Evolutionary conservation across 441 rosid genomes (phyloP), one percentile per base, ranked within the genome.

Genomic region (Aleurites moluccanus): DNA sequence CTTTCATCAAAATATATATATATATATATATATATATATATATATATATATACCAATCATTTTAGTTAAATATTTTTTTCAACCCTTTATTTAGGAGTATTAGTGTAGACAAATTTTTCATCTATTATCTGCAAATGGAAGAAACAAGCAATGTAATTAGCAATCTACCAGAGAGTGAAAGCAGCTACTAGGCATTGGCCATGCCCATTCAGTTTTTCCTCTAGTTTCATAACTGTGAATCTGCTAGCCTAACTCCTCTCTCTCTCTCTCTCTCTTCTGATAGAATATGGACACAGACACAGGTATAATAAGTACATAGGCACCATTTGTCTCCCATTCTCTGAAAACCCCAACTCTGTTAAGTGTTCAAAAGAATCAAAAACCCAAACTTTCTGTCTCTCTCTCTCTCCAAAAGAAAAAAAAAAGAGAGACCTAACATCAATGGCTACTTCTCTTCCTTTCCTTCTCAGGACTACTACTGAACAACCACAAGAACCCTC

Each of bases 401-500:
- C 63, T 80, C 77, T 77, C 25, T 69, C 63, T 33, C 30, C 27
- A 33, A 8, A 38, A 38, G n/a, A n/a, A 47, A 47, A 16, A 16
- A 10, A 33, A n/a, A n/a, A n/a, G 10, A 35, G 45, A 20, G 15
- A 1, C 73, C 30, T 21, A n/a, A 15, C 13, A 2, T 42, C 69
- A 79, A 91, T 90, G 94, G 83, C 83, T 42, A 60, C 86, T 73
- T 78, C 90, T 40, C 78, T 84, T 75, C 80, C 89, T 42, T 79
- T 83, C 44, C 79, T 77, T 53, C 74, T 81, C 78, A 79, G 74
- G 75, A 33, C 79, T 40, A 67, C 80, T 64, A 66, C 64, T 11
- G 66, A 20, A n/a, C 76, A 64, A 70, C 71, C 42, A 45, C 76
- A 76, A 69, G 77, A 83, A 60, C 49, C 78, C 80, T 62, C 62